phyloP scores from a whole-genome alignment of 345 rosid species.

The Eutrema heterophyllum region DNA sequence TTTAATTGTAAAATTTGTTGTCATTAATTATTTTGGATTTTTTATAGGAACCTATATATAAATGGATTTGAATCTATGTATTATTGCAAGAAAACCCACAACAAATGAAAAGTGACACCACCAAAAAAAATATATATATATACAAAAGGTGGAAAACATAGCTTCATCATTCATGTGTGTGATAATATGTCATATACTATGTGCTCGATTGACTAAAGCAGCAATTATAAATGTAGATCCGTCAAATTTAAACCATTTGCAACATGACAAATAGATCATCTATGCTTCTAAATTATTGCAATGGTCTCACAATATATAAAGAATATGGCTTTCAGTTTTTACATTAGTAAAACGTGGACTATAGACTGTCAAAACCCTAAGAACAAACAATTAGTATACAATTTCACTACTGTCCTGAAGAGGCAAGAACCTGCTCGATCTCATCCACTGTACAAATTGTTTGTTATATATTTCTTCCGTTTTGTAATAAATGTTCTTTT shows the following conservation, averaged over 20 bases:
- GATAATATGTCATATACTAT: background rate
- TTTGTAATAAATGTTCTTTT: no score
- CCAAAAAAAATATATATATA: background rate
- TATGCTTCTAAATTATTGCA: background rate
- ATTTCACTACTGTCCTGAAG: background rate
- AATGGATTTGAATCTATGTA: background rate
- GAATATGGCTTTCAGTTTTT: background rate
- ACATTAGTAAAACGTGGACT: background rate
- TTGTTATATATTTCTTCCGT: background rate
- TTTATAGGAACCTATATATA: background rate
- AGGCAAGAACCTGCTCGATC: constrained; percentile 5
- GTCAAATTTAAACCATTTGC: background rate
- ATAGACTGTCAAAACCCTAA: no score
- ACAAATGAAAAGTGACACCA: background rate
- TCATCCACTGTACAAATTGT: background rate
- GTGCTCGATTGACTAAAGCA: background rate
- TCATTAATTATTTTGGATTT: background rate
- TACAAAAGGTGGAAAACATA: background rate
- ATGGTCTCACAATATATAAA: background rate
- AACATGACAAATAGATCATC: background rate
- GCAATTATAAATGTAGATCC: background rate
- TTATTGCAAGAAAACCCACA: background rate
- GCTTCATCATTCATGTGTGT: background rate
- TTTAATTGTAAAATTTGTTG: background rate
- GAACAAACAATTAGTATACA: no score